These are phyloP conservation scores for Jackrogersella multiformis DNA, from an alignment of 495 filamentous ascomycete species.

Conservation along the genomic window DNA sequence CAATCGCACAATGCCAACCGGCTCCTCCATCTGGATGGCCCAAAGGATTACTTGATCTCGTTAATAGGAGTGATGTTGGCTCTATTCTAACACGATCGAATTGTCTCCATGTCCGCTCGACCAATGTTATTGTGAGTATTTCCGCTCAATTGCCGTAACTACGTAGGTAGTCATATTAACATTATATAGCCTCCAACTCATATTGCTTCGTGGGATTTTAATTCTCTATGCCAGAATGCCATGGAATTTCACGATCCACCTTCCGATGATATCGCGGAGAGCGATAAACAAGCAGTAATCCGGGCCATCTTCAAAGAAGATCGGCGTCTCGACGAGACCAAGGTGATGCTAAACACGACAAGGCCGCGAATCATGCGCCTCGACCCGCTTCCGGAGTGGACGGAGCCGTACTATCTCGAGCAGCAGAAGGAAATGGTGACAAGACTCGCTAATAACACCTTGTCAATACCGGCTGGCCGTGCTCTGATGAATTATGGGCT, in stretches of 20 bases:
- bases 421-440: conserved; percentile 91
- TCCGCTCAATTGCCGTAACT: background rate
- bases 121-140: conserved; percentile 45
- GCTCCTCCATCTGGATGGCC: conserved; percentile 82
- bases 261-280: conserved; percentile 63
- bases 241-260: conserved; percentile 51
- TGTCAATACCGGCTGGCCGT: conserved; percentile 85
- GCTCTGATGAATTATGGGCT: conserved; percentile 86
- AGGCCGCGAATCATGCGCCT: conserved; percentile 80
- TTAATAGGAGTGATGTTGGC: conserved; percentile 83
- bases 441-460: conserved; percentile 81
- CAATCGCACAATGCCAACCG: conserved; percentile 82
- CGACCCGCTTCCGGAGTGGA: conserved; percentile 77
- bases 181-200: conserved; percentile 64
- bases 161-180: background rate
- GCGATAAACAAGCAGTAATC: conserved; percentile 82
- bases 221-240: conserved; percentile 66
- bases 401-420: conserved; percentile 87
- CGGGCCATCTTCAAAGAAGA: conserved; percentile 90
- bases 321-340: conserved; percentile 83
- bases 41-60: conserved; percentile 71
- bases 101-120: conserved; percentile 50
- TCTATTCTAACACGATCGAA: conserved; percentile 65
- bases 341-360: conserved; percentile 77
- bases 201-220: conserved; percentile 73